Evolutionary conservation across 352 stramenopile genomes (phyloP).

Genomic region (Phytophthora multivora): DNA sequence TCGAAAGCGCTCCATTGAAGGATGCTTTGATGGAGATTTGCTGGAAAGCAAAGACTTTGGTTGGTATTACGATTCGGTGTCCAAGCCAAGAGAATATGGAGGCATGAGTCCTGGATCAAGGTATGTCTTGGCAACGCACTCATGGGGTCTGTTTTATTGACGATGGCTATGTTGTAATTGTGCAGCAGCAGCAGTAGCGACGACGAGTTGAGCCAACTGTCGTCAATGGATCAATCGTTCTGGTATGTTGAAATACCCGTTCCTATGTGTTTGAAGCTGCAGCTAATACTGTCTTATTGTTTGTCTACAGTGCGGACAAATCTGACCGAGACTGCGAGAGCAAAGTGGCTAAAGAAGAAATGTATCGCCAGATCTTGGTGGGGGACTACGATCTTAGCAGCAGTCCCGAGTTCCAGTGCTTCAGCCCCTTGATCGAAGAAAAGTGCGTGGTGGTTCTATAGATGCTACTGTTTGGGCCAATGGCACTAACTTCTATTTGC

Average conservation of each 20-base stretch:
- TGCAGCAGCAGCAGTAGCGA: slow-evolving; percentile 77
- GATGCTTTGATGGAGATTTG: slow-evolving; percentile 40
- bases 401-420: slow-evolving; percentile 71
- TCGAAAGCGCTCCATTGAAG: slow-evolving; percentile 74
- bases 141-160: not conserved
- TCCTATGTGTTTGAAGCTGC: not conserved
- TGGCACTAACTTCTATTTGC: slow-evolving; percentile 5
- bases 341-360: slow-evolving; percentile 66
- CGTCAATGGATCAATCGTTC: slow-evolving; percentile 68
- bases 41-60: slow-evolving; percentile 38
- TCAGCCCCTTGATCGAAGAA: slow-evolving; percentile 80
- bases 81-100: slow-evolving; percentile 49
- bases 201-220: slow-evolving; percentile 78
- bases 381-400: slow-evolving; percentile 62
- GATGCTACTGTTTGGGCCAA: not conserved
- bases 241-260: slow-evolving; percentile 37
- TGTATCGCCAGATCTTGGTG: slow-evolving; percentile 67
- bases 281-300: slow-evolving; percentile 10
- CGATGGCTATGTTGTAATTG: not conserved
- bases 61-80: slow-evolving; percentile 37
- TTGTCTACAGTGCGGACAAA: slow-evolving; percentile 40
- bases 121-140: slow-evolving; percentile 16
- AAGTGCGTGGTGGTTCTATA: slow-evolving; percentile 42
- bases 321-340: slow-evolving; percentile 44
- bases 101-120: slow-evolving; percentile 56